phyloP scores from a whole-genome alignment of 495 filamentous ascomycete genomes.

The Clavariopsis aquatica region DNA sequence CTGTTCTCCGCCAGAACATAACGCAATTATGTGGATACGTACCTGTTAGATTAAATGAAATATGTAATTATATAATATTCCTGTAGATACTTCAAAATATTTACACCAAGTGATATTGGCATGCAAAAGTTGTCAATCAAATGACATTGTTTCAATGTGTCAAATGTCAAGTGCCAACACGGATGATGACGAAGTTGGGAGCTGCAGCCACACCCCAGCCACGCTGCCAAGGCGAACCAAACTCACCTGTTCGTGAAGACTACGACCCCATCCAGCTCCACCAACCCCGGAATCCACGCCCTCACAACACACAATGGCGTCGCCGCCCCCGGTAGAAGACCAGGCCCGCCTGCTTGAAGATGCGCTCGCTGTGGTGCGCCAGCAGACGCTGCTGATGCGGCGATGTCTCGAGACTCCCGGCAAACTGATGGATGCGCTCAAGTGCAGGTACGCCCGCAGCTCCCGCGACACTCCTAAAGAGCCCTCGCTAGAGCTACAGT shows the following conservation, averaged over 20 bases:
- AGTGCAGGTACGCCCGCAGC: slow-evolving; percentile 78
- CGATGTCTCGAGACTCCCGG: slow-evolving; percentile 95
- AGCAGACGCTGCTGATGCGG: slow-evolving; percentile 94
- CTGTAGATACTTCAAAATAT: not conserved
- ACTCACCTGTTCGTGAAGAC: not conserved
- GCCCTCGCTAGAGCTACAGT: not conserved
- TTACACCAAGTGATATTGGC: too few relatives aligned
- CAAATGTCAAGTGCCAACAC: not conserved
- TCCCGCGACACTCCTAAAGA: not conserved
- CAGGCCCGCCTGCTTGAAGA: slow-evolving; percentile 94
- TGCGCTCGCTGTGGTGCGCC: slow-evolving; percentile 91
- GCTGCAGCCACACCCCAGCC: slow-evolving; percentile 7
- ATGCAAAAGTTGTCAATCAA: too few relatives aligned
- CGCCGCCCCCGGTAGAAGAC: slow-evolving; percentile 65
- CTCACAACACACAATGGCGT: slow-evolving; percentile 36
- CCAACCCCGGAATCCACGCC: slow-evolving; percentile 20
- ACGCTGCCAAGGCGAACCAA: slow-evolving; percentile 5
- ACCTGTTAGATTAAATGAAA: not conserved
- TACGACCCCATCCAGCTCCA: slow-evolving; percentile 15
- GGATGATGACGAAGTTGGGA: not conserved
- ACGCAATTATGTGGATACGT: not conserved
- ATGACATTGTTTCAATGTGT: too few relatives aligned
- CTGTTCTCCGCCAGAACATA: too few relatives aligned
- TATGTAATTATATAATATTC: not conserved
- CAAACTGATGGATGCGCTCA: slow-evolving; percentile 99